These are phyloP conservation scores for Candida maesae DNA, from an alignment of 805 yeast genomes.

Conservation along the genomic window DNA sequence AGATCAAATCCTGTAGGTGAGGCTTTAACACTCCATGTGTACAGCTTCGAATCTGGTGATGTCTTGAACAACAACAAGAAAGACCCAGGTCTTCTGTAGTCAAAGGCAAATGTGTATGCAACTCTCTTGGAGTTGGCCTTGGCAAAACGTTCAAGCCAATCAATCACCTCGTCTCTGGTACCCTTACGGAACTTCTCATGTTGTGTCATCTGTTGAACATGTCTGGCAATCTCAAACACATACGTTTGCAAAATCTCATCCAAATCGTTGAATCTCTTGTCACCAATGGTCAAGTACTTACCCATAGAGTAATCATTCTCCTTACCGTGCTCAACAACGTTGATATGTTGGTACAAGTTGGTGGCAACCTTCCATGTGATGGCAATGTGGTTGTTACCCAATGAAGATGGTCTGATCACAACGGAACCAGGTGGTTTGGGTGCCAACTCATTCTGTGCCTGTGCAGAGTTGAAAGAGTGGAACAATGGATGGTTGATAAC, in stretches of 20 bases:
- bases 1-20: conserved; percentile 82
- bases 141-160: conserved; percentile 85
- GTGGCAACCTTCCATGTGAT: conserved; percentile 96
- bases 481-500: conserved; percentile 90
- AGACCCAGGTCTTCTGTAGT: conserved; percentile 93
- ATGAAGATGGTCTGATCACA: conserved; percentile 91
- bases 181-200: conserved; percentile 89
- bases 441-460: conserved; percentile 92
- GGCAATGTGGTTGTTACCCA: conserved; percentile 83
- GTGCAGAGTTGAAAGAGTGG: conserved; percentile 74
- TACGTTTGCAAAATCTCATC: conserved; percentile 91
- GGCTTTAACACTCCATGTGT: conserved; percentile 89
- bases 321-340: conserved; percentile 71
- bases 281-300: conserved; percentile 59
- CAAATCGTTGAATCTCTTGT: conserved; percentile 71
- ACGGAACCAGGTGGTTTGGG: conserved; percentile 86
- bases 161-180: conserved; percentile 70
- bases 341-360: conserved; percentile 86
- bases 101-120: conserved; percentile 86
- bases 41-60: conserved; percentile 59
- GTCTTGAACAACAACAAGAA: conserved; percentile 84
- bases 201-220: conserved; percentile 77
- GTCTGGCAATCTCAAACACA: conserved; percentile 75
- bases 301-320: conserved; percentile 62
- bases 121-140: conserved; percentile 88